Evolutionary conservation across 306 rosid genomes (phyloP), one percentile per base, ranked within the genome.

Genomic region (Cucumis melo): DNA sequence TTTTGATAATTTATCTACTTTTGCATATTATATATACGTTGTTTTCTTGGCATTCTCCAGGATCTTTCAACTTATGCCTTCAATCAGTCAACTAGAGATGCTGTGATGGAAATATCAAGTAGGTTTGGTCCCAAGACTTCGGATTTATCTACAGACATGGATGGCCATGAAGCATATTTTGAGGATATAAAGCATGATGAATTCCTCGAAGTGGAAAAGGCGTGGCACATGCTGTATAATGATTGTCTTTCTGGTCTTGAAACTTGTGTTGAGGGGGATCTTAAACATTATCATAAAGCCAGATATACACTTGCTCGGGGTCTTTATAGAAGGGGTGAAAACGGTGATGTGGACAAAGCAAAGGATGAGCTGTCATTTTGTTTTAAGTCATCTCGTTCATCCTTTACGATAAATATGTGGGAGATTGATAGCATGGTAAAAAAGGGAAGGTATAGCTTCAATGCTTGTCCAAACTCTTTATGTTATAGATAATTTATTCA

Each of bases 371-470:
- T 93, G 80, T 93, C 98, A 75, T 93, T 91, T 89, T 93, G 98
- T 93, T 93, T 93, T 87, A 93, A 90, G 77, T 93, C 98, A 77
- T 85, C 97, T 57, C 96, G 98, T 79, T 93, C 98, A 71, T 88
- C 98, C 62, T 93, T 93, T 82, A 93, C 98, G 1, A 93, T 93
- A 86, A 91, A 93, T 80, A 93, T 93, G 98, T 93, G 98, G 98
- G 98, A 93, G 90, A 93, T 93, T 78, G 98, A 93, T 86, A 93
- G 98, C 91, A 84, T 70, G 85, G 86, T 85, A 19, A 93, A 93
- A 83, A 93, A 91, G 76, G 98, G 97, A 91, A 91, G 98, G 98
- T 91, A 87, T 6, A 56, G 46, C 56, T 74, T 21, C 75, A 59
- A 42, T 20, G 12, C 54, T 79, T 78, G 63, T 56, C 60, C 80